These are phyloP conservation scores for Carnegiea gigantea DNA, from an alignment of 179 eudicot species.

Conservation along the genomic window DNA sequence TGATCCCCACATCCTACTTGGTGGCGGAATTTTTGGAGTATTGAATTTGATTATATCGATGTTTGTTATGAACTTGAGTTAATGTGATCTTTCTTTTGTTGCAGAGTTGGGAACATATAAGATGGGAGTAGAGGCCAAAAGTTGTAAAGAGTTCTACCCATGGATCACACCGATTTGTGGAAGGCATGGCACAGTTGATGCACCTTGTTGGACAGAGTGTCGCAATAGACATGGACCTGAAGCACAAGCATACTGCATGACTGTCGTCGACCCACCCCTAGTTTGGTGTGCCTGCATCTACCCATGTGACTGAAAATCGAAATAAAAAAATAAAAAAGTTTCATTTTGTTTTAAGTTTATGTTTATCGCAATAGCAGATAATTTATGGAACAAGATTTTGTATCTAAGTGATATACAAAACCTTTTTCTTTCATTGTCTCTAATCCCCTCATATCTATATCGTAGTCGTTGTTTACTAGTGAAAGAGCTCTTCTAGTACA, in stretches of 20 bases:
- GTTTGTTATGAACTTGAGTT: too few relatives aligned
- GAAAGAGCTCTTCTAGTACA: too few relatives aligned
- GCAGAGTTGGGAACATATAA: background rate
- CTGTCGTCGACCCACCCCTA: background rate
- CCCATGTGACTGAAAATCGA: background rate
- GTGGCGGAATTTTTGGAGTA: too few relatives aligned
- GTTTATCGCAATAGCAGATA: too few relatives aligned
- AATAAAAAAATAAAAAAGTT: background rate
- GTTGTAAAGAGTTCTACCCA: conserved; percentile 13
- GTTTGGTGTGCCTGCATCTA: conserved; percentile 16
- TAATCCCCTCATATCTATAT: too few relatives aligned
- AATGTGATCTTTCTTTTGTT: background rate
- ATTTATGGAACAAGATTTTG: too few relatives aligned
- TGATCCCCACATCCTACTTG: too few relatives aligned
- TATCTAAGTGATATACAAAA: too few relatives aligned
- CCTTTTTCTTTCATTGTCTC: too few relatives aligned
- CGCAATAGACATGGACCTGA: conserved; percentile 1
- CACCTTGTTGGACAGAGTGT: conserved; percentile 6
- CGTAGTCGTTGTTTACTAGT: too few relatives aligned
- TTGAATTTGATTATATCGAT: too few relatives aligned
- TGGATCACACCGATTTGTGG: conserved; percentile 12
- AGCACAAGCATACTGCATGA: background rate
- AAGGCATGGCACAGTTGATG: background rate
- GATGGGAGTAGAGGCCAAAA: conserved; percentile 14
- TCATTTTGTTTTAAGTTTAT: background rate